A percentile compares a stretch with the other conserved stretches of the same genome.
These are phyloP conservation scores for Diplodia intermedia DNA, from an alignment of 2,329 filamentous ascomycete species.

Conservation along the genomic window DNA sequence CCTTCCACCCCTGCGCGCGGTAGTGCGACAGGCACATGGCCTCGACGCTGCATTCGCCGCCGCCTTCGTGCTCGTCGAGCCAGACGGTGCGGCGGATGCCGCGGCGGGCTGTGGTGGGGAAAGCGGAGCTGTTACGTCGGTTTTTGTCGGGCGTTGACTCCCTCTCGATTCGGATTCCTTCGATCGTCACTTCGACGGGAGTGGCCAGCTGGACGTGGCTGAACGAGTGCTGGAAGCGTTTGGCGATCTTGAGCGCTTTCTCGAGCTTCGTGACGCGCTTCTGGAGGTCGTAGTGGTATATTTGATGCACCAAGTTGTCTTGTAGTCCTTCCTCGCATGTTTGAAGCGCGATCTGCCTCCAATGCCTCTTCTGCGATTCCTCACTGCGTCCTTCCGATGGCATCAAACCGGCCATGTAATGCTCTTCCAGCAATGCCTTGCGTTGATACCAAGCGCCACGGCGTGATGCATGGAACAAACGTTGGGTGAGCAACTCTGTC, in stretches of 20 bases:
- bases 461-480: slow-evolving; percentile 82
- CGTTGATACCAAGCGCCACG: slow-evolving; percentile 95
- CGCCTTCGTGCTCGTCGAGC: slow-evolving; percentile 71
- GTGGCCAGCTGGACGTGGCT: slow-evolving; percentile 79
- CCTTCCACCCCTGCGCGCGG: slow-evolving; percentile 84
- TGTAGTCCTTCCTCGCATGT: slow-evolving; percentile 90
- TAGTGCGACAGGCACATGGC: slow-evolving; percentile 93
- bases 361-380: slow-evolving; percentile 77
- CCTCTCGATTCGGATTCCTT: slow-evolving; percentile 78
- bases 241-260: slow-evolving; percentile 79
- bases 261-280: slow-evolving; percentile 94
- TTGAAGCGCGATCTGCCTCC: slow-evolving; percentile 75
- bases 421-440: slow-evolving; percentile 91
- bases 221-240: slow-evolving; percentile 91
- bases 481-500: slow-evolving; percentile 76
- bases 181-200: slow-evolving; percentile 75
- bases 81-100: slow-evolving; percentile 78
- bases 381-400: slow-evolving; percentile 56
- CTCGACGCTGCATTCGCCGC: slow-evolving; percentile 84
- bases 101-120: slow-evolving; percentile 34
- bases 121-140: slow-evolving; percentile 34
- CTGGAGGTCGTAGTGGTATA: slow-evolving; percentile 93
- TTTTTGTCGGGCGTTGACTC: slow-evolving; percentile 50
- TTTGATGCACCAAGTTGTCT: slow-evolving; percentile 86
- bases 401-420: slow-evolving; percentile 79